Percentiles rank a stretch among this genome's conserved stretches.
phyloP scores from a whole-genome alignment of 2,329 filamentous ascomycete genomes.

The Sclerotiophoma versabilis region DNA sequence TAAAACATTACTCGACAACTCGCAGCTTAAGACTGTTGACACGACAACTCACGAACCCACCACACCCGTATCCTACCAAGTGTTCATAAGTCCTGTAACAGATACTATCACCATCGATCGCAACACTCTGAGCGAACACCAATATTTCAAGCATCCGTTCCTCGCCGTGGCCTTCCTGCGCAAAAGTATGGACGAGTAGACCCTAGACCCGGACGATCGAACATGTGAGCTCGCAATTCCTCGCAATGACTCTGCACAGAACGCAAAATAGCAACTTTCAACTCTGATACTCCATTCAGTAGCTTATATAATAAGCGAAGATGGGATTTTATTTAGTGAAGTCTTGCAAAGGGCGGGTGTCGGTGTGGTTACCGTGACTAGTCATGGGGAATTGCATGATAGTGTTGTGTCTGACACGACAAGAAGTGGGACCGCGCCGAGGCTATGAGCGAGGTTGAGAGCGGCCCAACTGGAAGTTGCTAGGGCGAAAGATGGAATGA shows the following conservation, averaged over 20 bases:
- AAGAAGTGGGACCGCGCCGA: not conserved
- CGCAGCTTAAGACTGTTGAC: not conserved
- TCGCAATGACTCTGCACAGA: not conserved
- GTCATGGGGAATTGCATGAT: not conserved
- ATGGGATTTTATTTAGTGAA: not conserved
- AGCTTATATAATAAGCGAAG: not conserved
- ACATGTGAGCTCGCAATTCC: not conserved
- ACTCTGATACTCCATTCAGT: not conserved
- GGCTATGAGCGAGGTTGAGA: not conserved
- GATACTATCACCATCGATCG: not conserved
- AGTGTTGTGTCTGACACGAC: not conserved
- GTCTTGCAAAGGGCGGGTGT: not conserved
- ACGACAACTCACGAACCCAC: not conserved
- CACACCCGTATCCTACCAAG: not conserved
- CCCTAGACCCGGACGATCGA: not conserved
- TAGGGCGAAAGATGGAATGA: too few species aligned
- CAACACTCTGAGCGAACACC: not conserved
- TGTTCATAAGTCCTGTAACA: not conserved
- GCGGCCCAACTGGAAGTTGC: not conserved
- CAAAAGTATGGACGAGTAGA: not conserved
- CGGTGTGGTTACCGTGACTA: not conserved
- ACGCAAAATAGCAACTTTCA: not conserved
- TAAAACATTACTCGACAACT: not conserved
- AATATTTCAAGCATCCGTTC: not conserved
- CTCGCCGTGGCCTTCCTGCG: not conserved